Conservation (phyloP, 2,329 filamentous ascomycete genomes). For the Alternaria tenuissima region DNA sequence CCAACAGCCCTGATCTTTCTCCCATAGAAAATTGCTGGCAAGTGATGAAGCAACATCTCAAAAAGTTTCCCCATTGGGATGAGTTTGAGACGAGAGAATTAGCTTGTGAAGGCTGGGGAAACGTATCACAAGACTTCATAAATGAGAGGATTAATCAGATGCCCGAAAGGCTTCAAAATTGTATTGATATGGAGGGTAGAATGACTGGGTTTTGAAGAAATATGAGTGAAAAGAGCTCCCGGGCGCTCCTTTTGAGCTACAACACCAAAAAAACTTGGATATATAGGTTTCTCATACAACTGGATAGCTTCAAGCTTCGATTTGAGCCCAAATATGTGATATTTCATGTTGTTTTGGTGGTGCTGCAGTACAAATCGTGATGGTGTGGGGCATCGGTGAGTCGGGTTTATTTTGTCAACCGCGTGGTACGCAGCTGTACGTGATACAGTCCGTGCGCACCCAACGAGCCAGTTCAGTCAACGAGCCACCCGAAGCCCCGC, state of each 20-base stretch:
- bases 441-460: too few species aligned
- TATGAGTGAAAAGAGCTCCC: too few species aligned
- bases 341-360: neutral
- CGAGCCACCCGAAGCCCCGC: too few species aligned
- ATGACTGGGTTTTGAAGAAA: neutral
- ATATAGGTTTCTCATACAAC: too few species aligned
- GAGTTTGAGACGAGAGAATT: constrained; percentile 12
- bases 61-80: constrained; percentile 2
- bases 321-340: neutral
- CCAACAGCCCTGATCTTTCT: too few species aligned
- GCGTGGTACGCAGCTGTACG: too few species aligned
- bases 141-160: constrained; percentile 30
- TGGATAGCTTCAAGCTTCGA: too few species aligned
- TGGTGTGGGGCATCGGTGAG: neutral
- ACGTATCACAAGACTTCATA: constrained; percentile 36
- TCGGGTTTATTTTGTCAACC: neutral
- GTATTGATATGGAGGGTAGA: neutral
- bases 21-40: too few species aligned
- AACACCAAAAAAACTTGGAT: too few species aligned
- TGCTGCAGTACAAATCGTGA: neutral
- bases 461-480: too few species aligned
- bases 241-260: too few species aligned
- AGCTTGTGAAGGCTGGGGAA: constrained; percentile 4
- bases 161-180: neutral
- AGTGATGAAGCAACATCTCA: too few species aligned